Evolutionary conservation across 176 grass and related monocot genomes (phyloP).

Genomic region (Aechmea fasciata): DNA sequence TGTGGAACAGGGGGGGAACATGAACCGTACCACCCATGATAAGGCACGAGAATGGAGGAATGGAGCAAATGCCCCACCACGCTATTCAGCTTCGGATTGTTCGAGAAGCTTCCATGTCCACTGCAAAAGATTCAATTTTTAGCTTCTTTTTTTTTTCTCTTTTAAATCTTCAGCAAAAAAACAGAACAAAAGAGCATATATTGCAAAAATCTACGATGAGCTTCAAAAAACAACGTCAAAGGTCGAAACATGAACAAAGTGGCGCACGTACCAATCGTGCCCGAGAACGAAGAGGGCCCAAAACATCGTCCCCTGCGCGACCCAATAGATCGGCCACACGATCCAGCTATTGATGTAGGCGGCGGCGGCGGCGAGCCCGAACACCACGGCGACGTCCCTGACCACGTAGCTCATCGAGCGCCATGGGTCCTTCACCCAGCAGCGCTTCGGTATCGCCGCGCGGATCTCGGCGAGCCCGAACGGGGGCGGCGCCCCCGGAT

Average conservation of each 20-base stretch:
- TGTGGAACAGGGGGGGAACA: constrained; percentile 1
- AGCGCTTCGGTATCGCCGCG: constrained; percentile 88
- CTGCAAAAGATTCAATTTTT: constrained; percentile 31
- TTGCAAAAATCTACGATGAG: neutral
- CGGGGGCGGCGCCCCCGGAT: constrained; percentile 61
- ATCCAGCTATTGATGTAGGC: constrained; percentile 64
- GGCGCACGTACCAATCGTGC: constrained; percentile 60
- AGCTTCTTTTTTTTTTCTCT: no score
- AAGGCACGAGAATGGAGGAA: constrained; percentile 89
- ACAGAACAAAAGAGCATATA: neutral
- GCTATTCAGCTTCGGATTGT: constrained; percentile 68
- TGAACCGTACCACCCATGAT: constrained; percentile 73
- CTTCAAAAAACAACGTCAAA: constrained; percentile 4
- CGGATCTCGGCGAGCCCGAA: constrained; percentile 75
- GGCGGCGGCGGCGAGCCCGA: constrained; percentile 71
- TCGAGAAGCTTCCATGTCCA: constrained; percentile 93
- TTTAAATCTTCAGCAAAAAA: neutral
- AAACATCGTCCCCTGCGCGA: constrained; percentile 94
- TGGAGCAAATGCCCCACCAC: constrained; percentile 92
- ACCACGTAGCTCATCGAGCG: constrained; percentile 76
- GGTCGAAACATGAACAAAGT: neutral
- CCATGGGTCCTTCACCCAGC: constrained; percentile 90
- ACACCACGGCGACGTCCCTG: constrained; percentile 63
- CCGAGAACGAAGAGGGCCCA: constrained; percentile 97
- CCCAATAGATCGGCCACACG: constrained; percentile 94